Conservation (phyloP, 306 rosid genomes). For the Acacia melanoxylon region DNA sequence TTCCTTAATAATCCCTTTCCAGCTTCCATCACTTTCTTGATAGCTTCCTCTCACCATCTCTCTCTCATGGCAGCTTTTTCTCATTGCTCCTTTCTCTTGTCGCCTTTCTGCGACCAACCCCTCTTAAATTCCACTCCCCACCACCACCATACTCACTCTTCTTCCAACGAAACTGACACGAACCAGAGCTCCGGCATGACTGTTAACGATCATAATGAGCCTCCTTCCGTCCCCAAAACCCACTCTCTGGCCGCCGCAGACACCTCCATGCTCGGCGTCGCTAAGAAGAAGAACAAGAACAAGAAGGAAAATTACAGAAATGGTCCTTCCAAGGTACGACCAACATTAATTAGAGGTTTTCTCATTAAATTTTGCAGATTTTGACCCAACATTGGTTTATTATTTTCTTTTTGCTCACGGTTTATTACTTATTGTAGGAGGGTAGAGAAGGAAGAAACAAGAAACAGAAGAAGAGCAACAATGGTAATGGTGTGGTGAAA, state of each 20-base stretch:
- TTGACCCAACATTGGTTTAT: not conserved
- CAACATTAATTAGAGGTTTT: not conserved
- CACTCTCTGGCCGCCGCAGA: constrained; percentile 53
- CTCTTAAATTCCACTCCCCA: constrained; percentile 7
- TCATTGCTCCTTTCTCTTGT: constrained; percentile 26
- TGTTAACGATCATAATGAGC: constrained; percentile 45
- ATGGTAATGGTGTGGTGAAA: constrained; percentile 29
- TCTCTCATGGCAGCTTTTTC: constrained; percentile 72
- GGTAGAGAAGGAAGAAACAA: constrained; percentile 40
- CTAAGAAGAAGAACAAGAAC: constrained; percentile 48
- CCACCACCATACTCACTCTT: not conserved
- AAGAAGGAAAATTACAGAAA: constrained; percentile 46
- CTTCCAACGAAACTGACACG: constrained; percentile 29
- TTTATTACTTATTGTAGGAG: constrained; percentile 28
- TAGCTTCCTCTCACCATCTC: not conserved
- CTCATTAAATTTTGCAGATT: not conserved
- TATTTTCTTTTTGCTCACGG: not conserved
- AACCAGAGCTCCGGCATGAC: constrained; percentile 41
- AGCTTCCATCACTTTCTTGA: constrained; percentile 37
- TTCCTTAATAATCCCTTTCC: not conserved
- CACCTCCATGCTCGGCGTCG: constrained; percentile 51
- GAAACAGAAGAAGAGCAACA: constrained; percentile 56
- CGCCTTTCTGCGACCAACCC: not conserved
- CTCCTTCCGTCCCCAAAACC: constrained; percentile 47
- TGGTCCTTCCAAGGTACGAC: constrained; percentile 48